Evolutionary conservation across 176 grass and related monocot species (phyloP).

Genomic region (Canna indica): DNA sequence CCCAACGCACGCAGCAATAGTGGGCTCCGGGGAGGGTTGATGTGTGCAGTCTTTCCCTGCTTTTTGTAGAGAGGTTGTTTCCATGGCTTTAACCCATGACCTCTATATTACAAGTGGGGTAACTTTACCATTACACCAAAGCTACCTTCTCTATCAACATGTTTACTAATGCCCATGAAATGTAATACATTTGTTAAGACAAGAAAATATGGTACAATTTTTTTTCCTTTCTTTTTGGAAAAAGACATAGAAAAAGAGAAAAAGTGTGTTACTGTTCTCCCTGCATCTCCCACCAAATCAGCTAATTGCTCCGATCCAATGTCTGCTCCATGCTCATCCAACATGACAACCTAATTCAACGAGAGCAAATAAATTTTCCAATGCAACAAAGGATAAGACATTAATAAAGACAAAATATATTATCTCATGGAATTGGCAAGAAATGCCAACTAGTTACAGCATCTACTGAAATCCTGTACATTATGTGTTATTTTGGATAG

Average conservation of each 20-base stretch:
- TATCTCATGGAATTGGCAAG: background rate
- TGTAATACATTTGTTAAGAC: background rate
- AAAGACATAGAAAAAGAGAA: conserved; percentile 3
- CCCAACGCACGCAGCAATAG: too few species aligned
- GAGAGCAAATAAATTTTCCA: conserved; percentile 6
- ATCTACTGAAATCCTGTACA: background rate
- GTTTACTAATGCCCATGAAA: background rate
- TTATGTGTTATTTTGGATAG: background rate
- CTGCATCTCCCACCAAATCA: conserved; percentile 70
- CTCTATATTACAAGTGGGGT: too few species aligned
- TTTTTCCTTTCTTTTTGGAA: too few species aligned
- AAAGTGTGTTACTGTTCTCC: conserved; percentile 45
- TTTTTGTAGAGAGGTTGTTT: too few species aligned
- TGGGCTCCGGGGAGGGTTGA: too few species aligned
- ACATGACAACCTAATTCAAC: conserved; percentile 52
- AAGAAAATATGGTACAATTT: background rate
- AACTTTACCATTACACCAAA: too few species aligned
- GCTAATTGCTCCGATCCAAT: conserved; percentile 72
- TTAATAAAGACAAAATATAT: background rate
- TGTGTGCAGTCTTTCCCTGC: too few species aligned
- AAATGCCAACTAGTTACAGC: background rate
- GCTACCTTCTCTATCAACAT: too few species aligned
- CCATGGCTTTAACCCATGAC: too few species aligned
- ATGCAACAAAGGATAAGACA: conserved; percentile 1
- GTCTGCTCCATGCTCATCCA: conserved; percentile 74